Percentiles rank a stretch among this genome's conserved stretches.
Evolutionary conservation across 2,329 filamentous ascomycete species (phyloP).

Genomic region (Triangularia verruculosa): DNA sequence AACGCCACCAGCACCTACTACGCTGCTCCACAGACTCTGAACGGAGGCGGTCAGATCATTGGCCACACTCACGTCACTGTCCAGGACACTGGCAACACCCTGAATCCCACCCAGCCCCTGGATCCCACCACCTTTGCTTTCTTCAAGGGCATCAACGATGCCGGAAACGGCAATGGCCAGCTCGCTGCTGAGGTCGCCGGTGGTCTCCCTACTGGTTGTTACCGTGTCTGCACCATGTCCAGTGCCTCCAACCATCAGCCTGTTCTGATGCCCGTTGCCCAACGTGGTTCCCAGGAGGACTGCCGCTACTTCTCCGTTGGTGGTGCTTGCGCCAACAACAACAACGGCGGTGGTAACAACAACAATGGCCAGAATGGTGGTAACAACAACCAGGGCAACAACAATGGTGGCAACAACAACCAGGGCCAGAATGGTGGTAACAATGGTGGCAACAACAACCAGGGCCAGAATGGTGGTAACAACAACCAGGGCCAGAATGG

Average conservation of each 20-base stretch:
- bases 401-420: constrained; percentile 8
- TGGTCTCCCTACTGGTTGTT: constrained; percentile 60
- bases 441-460: no score
- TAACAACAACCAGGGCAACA: constrained; percentile 8
- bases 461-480: constrained; percentile 11
- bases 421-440: constrained; percentile 8
- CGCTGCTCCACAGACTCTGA: constrained; percentile 55
- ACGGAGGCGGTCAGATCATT: constrained; percentile 49
- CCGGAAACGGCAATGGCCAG: constrained; percentile 53
- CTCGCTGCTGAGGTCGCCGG: constrained; percentile 53
- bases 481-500: constrained; percentile 10
- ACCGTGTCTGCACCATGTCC: constrained; percentile 64
- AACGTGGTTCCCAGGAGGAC: constrained; percentile 65
- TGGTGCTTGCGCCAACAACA: constrained; percentile 25
- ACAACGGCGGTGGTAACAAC: constrained; percentile 21
- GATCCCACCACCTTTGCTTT: constrained; percentile 56
- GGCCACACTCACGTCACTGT: constrained; percentile 61
- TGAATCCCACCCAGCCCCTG: constrained; percentile 51
- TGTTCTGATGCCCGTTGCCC: constrained; percentile 63
- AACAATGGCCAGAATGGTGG: constrained; percentile 23
- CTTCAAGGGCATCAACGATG: constrained; percentile 67
- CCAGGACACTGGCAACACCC: constrained; percentile 50
- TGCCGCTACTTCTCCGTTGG: constrained; percentile 59
- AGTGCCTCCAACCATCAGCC: constrained; percentile 64
- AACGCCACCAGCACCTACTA: constrained; percentile 61